phyloP scores from a whole-genome alignment of 495 filamentous ascomycete genomes.

The Podospora pseudoanserina region DNA sequence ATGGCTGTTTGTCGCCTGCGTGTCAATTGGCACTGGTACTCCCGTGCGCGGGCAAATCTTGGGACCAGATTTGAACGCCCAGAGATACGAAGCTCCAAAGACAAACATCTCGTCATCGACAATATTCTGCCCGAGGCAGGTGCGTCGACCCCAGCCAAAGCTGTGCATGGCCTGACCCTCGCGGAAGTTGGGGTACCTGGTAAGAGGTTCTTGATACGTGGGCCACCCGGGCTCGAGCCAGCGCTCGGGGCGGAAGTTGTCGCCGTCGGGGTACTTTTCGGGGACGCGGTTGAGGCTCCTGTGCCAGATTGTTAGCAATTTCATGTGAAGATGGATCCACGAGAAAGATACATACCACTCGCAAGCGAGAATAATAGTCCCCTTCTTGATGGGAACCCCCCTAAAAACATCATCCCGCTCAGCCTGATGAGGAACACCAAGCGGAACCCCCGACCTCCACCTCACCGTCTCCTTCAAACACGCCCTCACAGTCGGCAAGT shows the following conservation, averaged over 20 bases:
- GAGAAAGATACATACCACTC: slow-evolving; percentile 43
- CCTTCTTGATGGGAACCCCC: slow-evolving; percentile 50
- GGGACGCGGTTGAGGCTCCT: slow-evolving; percentile 52
- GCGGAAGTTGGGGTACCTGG: slow-evolving; percentile 50
- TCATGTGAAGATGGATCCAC: neutral
- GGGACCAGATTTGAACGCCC: slow-evolving; percentile 46
- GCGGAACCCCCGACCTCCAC: slow-evolving; percentile 54
- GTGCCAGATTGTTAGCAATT: neutral
- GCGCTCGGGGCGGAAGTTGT: slow-evolving; percentile 52
- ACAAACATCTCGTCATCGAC: slow-evolving; percentile 56
- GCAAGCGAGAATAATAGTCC: slow-evolving; percentile 51
- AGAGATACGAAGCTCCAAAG: slow-evolving; percentile 47
- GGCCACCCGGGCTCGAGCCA: slow-evolving; percentile 52
- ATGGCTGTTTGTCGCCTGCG: slow-evolving; percentile 47
- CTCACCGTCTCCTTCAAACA: slow-evolving; percentile 58
- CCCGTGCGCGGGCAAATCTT: slow-evolving; percentile 42
- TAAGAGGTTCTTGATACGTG: slow-evolving; percentile 52
- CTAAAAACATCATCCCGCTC: slow-evolving; percentile 49
- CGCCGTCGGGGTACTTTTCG: slow-evolving; percentile 49
- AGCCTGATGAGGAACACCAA: slow-evolving; percentile 51
- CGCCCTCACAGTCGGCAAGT: slow-evolving; percentile 52
- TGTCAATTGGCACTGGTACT: slow-evolving; percentile 44
- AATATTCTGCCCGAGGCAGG: slow-evolving; percentile 60
- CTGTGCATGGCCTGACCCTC: slow-evolving; percentile 48
- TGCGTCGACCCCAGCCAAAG: slow-evolving; percentile 62